Evolutionary conservation across 441 rosid genomes (phyloP).

Genomic region (Theobroma grandiflorum): DNA sequence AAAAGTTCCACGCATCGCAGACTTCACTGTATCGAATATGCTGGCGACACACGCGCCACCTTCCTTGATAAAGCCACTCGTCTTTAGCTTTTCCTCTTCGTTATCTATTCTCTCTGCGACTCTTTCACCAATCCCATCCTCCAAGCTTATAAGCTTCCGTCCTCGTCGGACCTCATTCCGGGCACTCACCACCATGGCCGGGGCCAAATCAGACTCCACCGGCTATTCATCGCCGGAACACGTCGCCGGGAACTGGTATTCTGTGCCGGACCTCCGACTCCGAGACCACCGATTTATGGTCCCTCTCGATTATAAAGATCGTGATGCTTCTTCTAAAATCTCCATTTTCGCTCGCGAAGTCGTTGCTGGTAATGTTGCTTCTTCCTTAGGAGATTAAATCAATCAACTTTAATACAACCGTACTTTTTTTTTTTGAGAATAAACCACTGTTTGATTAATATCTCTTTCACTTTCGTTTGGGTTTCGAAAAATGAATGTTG

Average conservation of each 20-base stretch:
- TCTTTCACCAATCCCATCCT: slow-evolving; percentile 24
- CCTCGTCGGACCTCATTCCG: slow-evolving; percentile 36
- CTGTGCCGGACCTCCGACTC: slow-evolving; percentile 85
- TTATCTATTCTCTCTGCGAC: slow-evolving; percentile 22
- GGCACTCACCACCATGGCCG: slow-evolving; percentile 50
- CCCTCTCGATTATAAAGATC: slow-evolving; percentile 75
- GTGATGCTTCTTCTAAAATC: slow-evolving; percentile 52
- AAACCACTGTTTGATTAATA: slow-evolving; percentile 10
- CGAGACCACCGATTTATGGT: slow-evolving; percentile 82
- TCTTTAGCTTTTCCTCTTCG: slow-evolving; percentile 19
- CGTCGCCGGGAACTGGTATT: slow-evolving; percentile 66
- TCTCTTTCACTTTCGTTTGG: neutral
- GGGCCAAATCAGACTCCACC: slow-evolving; percentile 22
- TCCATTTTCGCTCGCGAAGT: slow-evolving; percentile 88
- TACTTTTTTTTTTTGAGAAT: neutral
- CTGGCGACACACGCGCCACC: slow-evolving; percentile 43
- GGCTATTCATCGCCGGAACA: slow-evolving; percentile 51
- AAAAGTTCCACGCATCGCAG: neutral
- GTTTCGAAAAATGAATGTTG: neutral
- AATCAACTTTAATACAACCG: neutral
- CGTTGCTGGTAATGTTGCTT: slow-evolving; percentile 61
- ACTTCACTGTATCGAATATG: slow-evolving; percentile 34
- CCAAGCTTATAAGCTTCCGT: slow-evolving; percentile 24
- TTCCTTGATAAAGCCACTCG: slow-evolving; percentile 32
- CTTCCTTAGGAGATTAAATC: neutral